Evolutionary conservation across 257 asterid species (phyloP).

Genomic region (Capsicum baccatum): DNA sequence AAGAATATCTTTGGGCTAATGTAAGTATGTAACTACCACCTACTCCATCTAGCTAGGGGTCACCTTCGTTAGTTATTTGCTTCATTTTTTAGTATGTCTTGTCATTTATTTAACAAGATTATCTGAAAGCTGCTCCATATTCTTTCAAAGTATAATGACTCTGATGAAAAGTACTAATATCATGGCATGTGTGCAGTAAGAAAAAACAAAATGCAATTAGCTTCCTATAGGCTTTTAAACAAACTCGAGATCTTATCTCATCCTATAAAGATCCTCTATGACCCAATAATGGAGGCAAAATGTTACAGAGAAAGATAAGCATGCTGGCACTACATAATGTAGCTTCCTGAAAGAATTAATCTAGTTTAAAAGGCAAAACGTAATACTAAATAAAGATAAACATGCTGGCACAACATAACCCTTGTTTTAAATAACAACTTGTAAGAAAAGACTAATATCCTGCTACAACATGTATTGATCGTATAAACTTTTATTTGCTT

Average conservation of each 20-base stretch:
- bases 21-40: not conserved
- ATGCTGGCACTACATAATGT: not conserved
- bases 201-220: not conserved
- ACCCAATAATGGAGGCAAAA: not conserved
- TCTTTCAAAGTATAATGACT: conserved; percentile 8
- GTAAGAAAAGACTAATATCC: not conserved
- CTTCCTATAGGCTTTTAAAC: not conserved
- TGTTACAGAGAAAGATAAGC: not conserved
- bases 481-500: too few relatives aligned
- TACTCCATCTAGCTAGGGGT: not conserved
- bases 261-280: conserved; percentile 21
- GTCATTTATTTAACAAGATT: not conserved
- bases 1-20: not conserved
- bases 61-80: not conserved
- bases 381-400: too few relatives aligned
- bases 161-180: not conserved
- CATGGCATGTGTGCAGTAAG: not conserved
- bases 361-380: not conserved
- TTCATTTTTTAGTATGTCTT: not conserved
- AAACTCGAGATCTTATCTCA: conserved; percentile 17
- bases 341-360: not conserved
- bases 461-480: not conserved
- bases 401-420: too few relatives aligned
- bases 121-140: not conserved
- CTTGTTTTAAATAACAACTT: too few relatives aligned